Evolutionary conservation across 179 eudicot species (phyloP).

Genomic region (Carnegiea gigantea): DNA sequence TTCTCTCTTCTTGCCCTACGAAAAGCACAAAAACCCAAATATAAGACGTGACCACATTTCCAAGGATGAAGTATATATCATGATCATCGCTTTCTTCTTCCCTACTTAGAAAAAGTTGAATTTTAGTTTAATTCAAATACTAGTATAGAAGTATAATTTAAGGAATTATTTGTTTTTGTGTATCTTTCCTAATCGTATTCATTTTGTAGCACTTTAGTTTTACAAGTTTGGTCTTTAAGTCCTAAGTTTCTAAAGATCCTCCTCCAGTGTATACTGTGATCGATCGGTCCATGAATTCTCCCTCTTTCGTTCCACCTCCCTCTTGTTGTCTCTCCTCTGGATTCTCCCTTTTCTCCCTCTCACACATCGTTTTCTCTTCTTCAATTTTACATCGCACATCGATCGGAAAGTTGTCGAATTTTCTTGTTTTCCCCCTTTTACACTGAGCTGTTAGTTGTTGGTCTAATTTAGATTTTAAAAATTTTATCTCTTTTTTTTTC

Average conservation of each 20-base stretch:
- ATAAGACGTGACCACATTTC: slow-evolving; percentile 22
- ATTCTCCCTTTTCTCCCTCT: neutral
- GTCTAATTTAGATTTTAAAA: neutral
- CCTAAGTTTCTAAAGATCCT: slow-evolving; percentile 12
- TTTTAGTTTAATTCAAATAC: neutral
- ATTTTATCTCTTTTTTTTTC: neutral
- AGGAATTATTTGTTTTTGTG: neutral
- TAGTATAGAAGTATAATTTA: neutral
- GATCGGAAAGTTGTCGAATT: slow-evolving; percentile 32
- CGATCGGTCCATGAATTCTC: slow-evolving; percentile 23
- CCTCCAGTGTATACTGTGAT: neutral
- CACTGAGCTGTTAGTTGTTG: slow-evolving; percentile 5
- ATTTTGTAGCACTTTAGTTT: neutral
- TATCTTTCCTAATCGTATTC: neutral
- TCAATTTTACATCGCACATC: slow-evolving; percentile 14
- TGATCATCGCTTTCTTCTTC: neutral
- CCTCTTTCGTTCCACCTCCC: neutral
- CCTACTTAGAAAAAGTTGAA: neutral
- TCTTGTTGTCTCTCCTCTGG: slow-evolving; percentile 1
- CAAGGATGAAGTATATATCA: neutral
- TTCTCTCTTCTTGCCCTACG: slow-evolving; percentile 5
- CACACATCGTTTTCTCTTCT: slow-evolving; percentile 12
- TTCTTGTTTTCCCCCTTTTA: neutral
- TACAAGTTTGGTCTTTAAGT: neutral
- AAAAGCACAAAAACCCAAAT: slow-evolving; percentile 17